Evolutionary conservation across 805 yeast genomes (phyloP).

Genomic region (Candida golubevii): DNA sequence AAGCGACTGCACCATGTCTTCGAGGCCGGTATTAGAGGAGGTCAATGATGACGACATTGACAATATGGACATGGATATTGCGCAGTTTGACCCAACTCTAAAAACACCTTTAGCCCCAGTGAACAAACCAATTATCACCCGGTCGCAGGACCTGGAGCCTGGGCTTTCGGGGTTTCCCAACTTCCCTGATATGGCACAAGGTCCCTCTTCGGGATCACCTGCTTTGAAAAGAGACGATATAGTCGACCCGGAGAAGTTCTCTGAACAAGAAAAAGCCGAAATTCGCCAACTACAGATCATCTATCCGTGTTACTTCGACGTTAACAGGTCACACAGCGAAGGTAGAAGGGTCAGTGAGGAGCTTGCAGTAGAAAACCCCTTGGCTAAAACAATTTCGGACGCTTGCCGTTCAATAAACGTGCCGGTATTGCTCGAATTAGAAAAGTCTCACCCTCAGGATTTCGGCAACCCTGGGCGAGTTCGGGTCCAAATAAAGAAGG

Average conservation of each 20-base stretch:
- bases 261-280: slow-evolving; percentile 47
- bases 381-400: slow-evolving; percentile 77
- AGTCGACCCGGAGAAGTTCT: slow-evolving; percentile 15
- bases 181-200: not conserved
- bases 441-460: slow-evolving; percentile 91
- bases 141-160: slow-evolving; percentile 51
- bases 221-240: slow-evolving; percentile 5
- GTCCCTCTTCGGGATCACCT: not conserved
- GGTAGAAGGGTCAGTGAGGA: slow-evolving; percentile 76
- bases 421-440: slow-evolving; percentile 61
- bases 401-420: slow-evolving; percentile 49
- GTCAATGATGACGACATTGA: slow-evolving; percentile 84
- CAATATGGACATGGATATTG: slow-evolving; percentile 88
- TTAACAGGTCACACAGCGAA: slow-evolving; percentile 63
- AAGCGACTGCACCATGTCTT: slow-evolving; percentile 19
- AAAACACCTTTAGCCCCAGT: slow-evolving; percentile 68
- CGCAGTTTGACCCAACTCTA: slow-evolving; percentile 73
- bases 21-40: slow-evolving; percentile 70
- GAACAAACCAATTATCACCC: slow-evolving; percentile 52
- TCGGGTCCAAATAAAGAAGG: slow-evolving; percentile 58
- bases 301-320: slow-evolving; percentile 93
- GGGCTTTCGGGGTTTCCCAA: slow-evolving; percentile 5
- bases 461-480: slow-evolving; percentile 98
- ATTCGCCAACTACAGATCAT: slow-evolving; percentile 67
- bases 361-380: slow-evolving; percentile 80